These are phyloP conservation scores for Escallonia rubra DNA, from an alignment of 129 eudicot species.

Conservation along the genomic window DNA sequence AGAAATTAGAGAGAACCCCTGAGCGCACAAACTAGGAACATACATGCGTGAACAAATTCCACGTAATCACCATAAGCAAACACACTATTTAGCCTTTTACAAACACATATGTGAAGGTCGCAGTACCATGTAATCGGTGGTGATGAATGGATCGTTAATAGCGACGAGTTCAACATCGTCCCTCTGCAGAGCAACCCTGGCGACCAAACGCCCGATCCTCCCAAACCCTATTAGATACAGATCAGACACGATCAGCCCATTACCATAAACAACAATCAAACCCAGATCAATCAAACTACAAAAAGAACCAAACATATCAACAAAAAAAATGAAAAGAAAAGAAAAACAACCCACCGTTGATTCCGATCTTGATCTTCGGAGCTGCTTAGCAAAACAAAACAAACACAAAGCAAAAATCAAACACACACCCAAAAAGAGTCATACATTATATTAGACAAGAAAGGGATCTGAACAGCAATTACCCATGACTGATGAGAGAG, in stretches of 20 bases:
- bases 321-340: not conserved
- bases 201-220: constrained; percentile 22
- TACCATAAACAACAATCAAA: not conserved
- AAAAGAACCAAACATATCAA: not conserved
- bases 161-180: constrained; percentile 41
- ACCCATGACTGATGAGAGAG: constrained; percentile 2
- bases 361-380: constrained; percentile 17
- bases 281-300: not conserved
- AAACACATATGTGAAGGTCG: not conserved
- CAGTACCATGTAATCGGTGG: constrained; percentile 44
- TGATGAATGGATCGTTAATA: constrained; percentile 48
- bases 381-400: not conserved
- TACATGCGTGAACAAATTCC: not conserved
- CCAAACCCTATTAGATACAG: constrained; percentile 8
- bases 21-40: no score
- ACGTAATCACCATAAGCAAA: not conserved
- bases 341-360: constrained; percentile 2
- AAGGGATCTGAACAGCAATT: not conserved
- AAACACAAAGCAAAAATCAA: not conserved
- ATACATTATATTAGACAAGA: not conserved
- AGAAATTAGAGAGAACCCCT: no score
- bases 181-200: constrained; percentile 23
- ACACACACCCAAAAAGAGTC: not conserved
- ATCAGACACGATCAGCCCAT: not conserved
- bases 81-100: not conserved